Percentiles rank a stretch among this genome's conserved stretches.
phyloP scores from a whole-genome alignment of 441 rosid genomes.

The Raphanus hybrid region DNA sequence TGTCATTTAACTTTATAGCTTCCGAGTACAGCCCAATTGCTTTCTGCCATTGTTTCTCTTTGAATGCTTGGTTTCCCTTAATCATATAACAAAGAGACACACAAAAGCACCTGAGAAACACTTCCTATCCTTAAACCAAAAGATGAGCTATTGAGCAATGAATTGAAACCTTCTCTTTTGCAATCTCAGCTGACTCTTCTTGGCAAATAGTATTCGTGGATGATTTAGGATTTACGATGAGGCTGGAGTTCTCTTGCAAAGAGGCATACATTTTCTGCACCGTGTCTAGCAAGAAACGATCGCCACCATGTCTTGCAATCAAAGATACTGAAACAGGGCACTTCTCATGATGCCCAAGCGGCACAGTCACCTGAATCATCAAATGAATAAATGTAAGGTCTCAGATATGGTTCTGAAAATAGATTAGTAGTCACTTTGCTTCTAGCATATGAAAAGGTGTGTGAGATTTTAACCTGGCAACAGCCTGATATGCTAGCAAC shows the following conservation, averaged over 20 bases:
- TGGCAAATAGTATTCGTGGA: constrained; percentile 47
- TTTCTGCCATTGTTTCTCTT: constrained; percentile 19
- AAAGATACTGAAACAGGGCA: constrained; percentile 91
- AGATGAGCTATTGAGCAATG: constrained; percentile 17
- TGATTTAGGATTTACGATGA: constrained; percentile 56
- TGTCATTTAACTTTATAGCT: constrained; percentile 8
- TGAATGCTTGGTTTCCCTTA: constrained; percentile 68
- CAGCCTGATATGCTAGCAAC: constrained; percentile 95
- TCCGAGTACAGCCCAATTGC: constrained; percentile 12
- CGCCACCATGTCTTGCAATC: constrained; percentile 86
- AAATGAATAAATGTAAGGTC: constrained; percentile 9
- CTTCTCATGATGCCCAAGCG: constrained; percentile 76
- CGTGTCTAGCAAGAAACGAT: constrained; percentile 86
- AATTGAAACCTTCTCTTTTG: constrained; percentile 75
- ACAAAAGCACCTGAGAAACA: not conserved
- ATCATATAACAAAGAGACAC: not conserved
- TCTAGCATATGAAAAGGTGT: not conserved
- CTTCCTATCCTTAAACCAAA: not conserved
- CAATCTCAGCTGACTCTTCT: constrained; percentile 75
- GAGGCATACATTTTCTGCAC: constrained; percentile 68
- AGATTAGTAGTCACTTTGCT: not conserved
- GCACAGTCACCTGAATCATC: constrained; percentile 78
- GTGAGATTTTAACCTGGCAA: constrained; percentile 73
- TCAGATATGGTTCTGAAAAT: no score
- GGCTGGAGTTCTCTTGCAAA: constrained; percentile 73